Base-by-base conservation (phyloP, 202 grass and related monocot species). In the Eragrostis tef region DNA sequence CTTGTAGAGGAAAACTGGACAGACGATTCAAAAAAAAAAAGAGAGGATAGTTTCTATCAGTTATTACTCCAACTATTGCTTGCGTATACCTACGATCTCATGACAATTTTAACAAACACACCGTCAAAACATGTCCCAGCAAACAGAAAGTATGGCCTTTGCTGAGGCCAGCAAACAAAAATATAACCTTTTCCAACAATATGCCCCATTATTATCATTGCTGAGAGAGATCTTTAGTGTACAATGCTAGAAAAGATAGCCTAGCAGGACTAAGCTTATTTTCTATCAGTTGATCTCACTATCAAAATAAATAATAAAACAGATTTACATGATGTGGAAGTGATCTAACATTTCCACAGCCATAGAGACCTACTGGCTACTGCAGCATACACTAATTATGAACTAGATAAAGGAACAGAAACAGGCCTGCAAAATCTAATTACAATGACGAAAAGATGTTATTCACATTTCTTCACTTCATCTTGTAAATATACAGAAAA, bases 381-480 rank as follows among this genome's bases (percentile, higher is more conserved):
- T 45, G 66, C 52, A 67, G 61, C 84, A 74, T 81, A 81, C 81
- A 83, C 77, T 85, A 87, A 74, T 54, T 27, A 71, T 70, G 67
- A 75, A 86, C 81, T 83, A 73, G 81, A 74, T 39, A 51, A 86
- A 41, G 14, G 17, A 8, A 88, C 76, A 61, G 17, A 45, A 77
- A 70, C 31, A 79, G 73, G 82, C 78, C 88, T 92, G 74, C 78
- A 87, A 94, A 89, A 90, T 89, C 84, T 98, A 94, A 93, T 94
- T 98, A 98, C 92, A 93, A 61, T 74, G 75, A 92, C 72, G 81
- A 89, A 88, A 86, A 39, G 77, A 84, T 88, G 85, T 75, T 91
- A 91, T 95, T 92, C 86, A 94, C 85, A 90, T 88, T 88, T 92
- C 80, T 74, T 72, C 62, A 9, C 70, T 90, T 86, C 78, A 79